A percentile compares a stretch with the other conserved stretches of the same genome.
phyloP scores from a whole-genome alignment of 2,329 filamentous ascomycete genomes.

The Metarhizium humberi region DNA sequence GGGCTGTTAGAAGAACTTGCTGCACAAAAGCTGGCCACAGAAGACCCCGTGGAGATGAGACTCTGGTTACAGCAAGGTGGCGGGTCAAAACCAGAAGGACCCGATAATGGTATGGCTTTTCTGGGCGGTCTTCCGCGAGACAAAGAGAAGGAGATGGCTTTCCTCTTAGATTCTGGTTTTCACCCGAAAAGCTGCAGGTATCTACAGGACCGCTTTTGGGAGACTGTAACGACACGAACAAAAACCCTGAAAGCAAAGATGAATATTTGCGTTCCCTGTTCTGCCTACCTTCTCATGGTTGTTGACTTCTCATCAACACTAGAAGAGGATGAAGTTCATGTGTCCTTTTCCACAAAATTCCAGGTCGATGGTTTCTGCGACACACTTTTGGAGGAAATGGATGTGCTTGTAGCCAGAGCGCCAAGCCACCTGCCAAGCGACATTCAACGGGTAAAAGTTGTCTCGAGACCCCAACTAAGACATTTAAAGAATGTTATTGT shows the following conservation, averaged over 20 bases:
- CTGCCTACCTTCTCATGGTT: conserved; percentile 56
- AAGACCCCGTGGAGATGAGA: conserved; percentile 38
- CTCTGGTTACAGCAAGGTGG: conserved; percentile 42
- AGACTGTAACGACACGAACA: conserved; percentile 21
- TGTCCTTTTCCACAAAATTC: conserved; percentile 61
- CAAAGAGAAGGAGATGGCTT: conserved; percentile 41
- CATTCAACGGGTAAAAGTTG: conserved; percentile 57
- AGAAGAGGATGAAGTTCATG: conserved; percentile 55
- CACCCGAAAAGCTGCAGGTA: conserved; percentile 35
- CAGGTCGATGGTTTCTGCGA: conserved; percentile 43
- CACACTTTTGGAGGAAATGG: conserved; percentile 42
- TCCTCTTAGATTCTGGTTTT: conserved; percentile 54
- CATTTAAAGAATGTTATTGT: conserved; percentile 70
- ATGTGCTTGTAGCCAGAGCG: conserved; percentile 59
- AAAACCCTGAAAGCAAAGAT: conserved; percentile 44
- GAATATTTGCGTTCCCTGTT: conserved; percentile 51
- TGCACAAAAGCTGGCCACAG: conserved; percentile 40
- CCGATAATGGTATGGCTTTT: conserved; percentile 31
- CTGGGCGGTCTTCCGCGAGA: conserved; percentile 39
- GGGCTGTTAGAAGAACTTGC: conserved; percentile 44
- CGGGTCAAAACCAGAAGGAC: conserved; percentile 23
- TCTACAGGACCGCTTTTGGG: conserved; percentile 36
- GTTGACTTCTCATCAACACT: conserved; percentile 56
- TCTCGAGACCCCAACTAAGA: conserved; percentile 50
- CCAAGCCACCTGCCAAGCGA: conserved; percentile 64